Conservation (phyloP, 352 stramenopile genomes). For the Globisporangium spinosum region DNA sequence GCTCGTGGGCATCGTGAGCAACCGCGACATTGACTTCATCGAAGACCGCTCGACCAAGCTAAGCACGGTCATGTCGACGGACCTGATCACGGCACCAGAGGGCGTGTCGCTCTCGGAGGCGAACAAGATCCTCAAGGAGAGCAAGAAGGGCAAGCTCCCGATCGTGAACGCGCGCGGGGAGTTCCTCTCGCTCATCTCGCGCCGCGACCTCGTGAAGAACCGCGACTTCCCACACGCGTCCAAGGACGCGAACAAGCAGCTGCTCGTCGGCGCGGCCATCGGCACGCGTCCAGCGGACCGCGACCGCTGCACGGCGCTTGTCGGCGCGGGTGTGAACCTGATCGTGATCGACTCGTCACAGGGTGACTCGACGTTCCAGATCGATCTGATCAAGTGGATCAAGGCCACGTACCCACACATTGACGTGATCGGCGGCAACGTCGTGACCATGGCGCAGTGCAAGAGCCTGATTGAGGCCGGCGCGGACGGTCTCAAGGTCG, state of each 20-base stretch:
- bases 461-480: conserved; percentile 98
- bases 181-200: conserved; percentile 97
- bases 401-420: conserved; percentile 94
- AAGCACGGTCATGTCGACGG: conserved; percentile 85
- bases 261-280: conserved; percentile 98
- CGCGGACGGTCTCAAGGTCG: conserved; percentile 98
- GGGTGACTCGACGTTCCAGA: conserved; percentile 95
- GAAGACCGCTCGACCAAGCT: conserved; percentile 90
- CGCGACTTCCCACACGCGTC: conserved; percentile 96
- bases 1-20: conserved; percentile 98
- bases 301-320: conserved; percentile 88
- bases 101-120: conserved; percentile 94
- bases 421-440: conserved; percentile 99
- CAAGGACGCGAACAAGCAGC: conserved; percentile 97
- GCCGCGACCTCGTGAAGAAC: conserved; percentile 98
- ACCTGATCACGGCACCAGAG: conserved; percentile 93
- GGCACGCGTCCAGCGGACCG: conserved; percentile 96
- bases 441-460: conserved; percentile 97
- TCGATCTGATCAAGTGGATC: conserved; percentile 92
- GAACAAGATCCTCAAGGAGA: conserved; percentile 97
- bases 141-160: conserved; percentile 99
- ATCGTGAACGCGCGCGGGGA: conserved; percentile 98
- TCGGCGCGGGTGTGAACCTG: conserved; percentile 96
- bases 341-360: conserved; percentile 99
- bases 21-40: conserved; percentile 99